Base-by-base conservation (phyloP, 2,329 filamentous ascomycete species). In the Dactylellina sp. region DNA sequence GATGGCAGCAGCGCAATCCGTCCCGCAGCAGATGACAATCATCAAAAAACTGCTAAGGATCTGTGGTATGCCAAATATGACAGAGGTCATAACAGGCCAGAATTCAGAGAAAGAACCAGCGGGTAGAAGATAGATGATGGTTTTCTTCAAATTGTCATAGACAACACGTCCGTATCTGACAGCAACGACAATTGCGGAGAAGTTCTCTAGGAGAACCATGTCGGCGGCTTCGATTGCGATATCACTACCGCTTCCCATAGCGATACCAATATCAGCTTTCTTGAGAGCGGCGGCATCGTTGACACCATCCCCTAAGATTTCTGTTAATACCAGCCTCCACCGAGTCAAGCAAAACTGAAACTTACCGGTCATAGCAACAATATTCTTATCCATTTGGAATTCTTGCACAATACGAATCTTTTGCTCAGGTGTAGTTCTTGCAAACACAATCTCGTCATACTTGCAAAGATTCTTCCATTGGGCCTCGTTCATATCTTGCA, bases 71-170 rank as follows among this genome's bases (percentile, higher is more conserved):
- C 90, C 90, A 75, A 92, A 90, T 0, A 88, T 80, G 18, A 92
- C 87, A 66, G 89, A 91, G 0, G 88, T 90, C 80, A 92, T 85
- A 46, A 93, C 88, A 0, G 90, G 90, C 89, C 88, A 86, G 80
- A 93, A 89, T 79, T 93, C 90, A 59, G 86, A 87, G 80, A 91
- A 92, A n/a, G 84, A 87, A 1, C 90, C 90, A 0, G 90, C 90
- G 0, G 90, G 89, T 0, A 92, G 83, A 1, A 92, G 83, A 78
- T 92, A 92, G n/a, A 87, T 86, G 74, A 91, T 87, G 0, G 87
- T 89, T 84, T 93, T 93, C 80, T 91, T 90, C 56, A 93, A 81
- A 77, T 93, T 93, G 80, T 92, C 89, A 80, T 91, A 93, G n/a
- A 92, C 89, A 4, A 91, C 86, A 12, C 90, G 86, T 0, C 90